Percentiles rank a stretch among this genome's conserved stretches.
Conservation (phyloP, 1,284 basidiomycete genomes). For the Grifola frondosa region DNA sequence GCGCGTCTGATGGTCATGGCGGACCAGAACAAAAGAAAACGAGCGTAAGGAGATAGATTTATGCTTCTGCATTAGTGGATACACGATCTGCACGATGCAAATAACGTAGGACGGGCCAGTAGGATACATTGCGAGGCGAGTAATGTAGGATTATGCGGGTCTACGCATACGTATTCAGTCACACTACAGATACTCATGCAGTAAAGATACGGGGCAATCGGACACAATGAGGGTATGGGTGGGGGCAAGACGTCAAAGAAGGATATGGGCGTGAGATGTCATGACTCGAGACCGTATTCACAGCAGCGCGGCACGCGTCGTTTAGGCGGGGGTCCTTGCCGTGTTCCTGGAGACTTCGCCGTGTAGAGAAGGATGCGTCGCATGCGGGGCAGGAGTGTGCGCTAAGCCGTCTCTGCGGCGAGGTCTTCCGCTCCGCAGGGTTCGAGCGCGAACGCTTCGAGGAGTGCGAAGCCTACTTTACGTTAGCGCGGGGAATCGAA, state of each 20-base stretch:
- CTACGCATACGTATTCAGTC: slow-evolving; percentile 17
- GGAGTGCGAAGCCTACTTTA: slow-evolving; percentile 45
- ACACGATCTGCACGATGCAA: slow-evolving; percentile 5
- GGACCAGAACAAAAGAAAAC: too few relatives aligned
- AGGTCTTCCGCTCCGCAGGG: slow-evolving; percentile 11
- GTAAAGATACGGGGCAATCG: slow-evolving; percentile 20
- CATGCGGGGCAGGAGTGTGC: slow-evolving; percentile 63
- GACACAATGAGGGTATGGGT: slow-evolving; percentile 17
- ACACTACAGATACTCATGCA: slow-evolving; percentile 14
- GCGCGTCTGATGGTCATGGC: too few relatives aligned
- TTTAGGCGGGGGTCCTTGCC: slow-evolving; percentile 48
- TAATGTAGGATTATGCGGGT: slow-evolving; percentile 20
- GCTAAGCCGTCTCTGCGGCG: slow-evolving; percentile 26
- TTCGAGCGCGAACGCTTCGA: slow-evolving; percentile 39
- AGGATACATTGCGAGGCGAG: slow-evolving; percentile 12
- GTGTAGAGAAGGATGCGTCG: slow-evolving; percentile 61
- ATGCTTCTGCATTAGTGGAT: slow-evolving; percentile 10
- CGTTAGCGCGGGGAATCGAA: slow-evolving; percentile 13
- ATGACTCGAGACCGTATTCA: slow-evolving; percentile 70
- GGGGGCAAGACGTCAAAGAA: slow-evolving; percentile 20
- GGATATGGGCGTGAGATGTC: slow-evolving; percentile 9
- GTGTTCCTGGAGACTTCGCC: slow-evolving; percentile 56
- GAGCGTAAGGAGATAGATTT: slow-evolving; percentile 8
- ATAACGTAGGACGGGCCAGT: slow-evolving; percentile 12
- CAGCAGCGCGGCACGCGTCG: slow-evolving; percentile 70